These are phyloP conservation scores for Arachnopeziza araneosa DNA, from an alignment of 2,329 filamentous ascomycete genomes.

Conservation along the genomic window DNA sequence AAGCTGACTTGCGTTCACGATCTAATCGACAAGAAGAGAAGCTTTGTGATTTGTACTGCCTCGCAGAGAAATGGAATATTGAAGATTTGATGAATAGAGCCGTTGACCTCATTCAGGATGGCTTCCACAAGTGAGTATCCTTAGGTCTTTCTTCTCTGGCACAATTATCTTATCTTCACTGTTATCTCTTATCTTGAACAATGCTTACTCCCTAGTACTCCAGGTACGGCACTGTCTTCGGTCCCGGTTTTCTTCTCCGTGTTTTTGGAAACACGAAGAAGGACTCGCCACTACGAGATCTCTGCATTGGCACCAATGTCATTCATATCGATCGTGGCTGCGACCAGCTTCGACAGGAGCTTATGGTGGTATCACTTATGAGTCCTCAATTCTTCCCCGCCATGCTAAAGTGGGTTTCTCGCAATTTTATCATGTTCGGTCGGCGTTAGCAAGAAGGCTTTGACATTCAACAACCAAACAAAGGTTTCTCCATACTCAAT, in stretches of 20 bases:
- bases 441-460: constrained; percentile 6
- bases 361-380: constrained; percentile 8
- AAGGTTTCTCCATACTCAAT: constrained; percentile 10
- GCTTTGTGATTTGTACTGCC: constrained; percentile 12
- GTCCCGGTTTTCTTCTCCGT: no score
- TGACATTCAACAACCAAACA: background rate
- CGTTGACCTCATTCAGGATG: constrained; percentile 19
- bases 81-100: constrained; percentile 13
- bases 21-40: constrained; percentile 7
- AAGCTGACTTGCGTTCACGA: constrained; percentile 5
- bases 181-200: no score
- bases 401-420: constrained; percentile 18
- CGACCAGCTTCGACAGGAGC: constrained; percentile 8
- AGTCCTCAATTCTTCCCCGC: constrained; percentile 7
- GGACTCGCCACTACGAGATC: constrained; percentile 12
- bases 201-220: no score
- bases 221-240: no score
- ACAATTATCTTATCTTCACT: no score
- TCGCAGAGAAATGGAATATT: constrained; percentile 14
- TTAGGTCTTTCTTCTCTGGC: constrained; percentile 1
- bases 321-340: constrained; percentile 17
- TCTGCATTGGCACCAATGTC: constrained; percentile 14
- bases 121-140: constrained; percentile 13
- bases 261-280: no score
- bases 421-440: constrained; percentile 13